Evolutionary conservation across 371 early-diverging fungal genomes (phyloP).

Genomic region (Mucor racemosus): DNA sequence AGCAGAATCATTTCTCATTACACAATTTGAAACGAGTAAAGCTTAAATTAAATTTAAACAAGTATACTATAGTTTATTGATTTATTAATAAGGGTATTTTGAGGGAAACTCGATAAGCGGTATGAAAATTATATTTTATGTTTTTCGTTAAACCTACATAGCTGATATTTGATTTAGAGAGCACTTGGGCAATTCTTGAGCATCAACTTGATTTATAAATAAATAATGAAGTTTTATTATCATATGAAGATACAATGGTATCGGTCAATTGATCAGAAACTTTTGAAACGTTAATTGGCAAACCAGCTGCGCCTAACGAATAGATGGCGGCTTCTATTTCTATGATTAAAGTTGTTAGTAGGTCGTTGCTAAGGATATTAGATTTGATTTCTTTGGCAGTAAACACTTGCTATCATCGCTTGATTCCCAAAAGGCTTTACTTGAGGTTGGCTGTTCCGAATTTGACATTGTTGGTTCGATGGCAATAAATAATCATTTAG

Average conservation of each 20-base stretch:
- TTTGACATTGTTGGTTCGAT: conserved; percentile 4
- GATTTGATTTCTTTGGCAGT: conserved; percentile 9
- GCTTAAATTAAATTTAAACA: conserved; percentile 18
- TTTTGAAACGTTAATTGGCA: conserved; percentile 14
- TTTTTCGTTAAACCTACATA: conserved; percentile 18
- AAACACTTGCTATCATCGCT: conserved; percentile 11
- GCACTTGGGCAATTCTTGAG: conserved; percentile 4
- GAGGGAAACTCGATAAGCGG: conserved; percentile 23
- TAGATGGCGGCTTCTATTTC: conserved; percentile 13
- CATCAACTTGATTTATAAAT: conserved; percentile 14
- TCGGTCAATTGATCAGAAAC: conserved; percentile 18
- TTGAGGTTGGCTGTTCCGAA: conserved; percentile 3
- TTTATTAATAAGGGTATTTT: conserved; percentile 20
- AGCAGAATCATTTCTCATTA: conserved; percentile 16
- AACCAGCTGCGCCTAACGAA: conserved; percentile 12
- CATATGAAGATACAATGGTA: conserved; percentile 14
- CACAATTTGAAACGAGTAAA: conserved; percentile 21
- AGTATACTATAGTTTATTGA: conserved; percentile 15
- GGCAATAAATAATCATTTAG: conserved; percentile 8
- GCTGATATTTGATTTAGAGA: conserved; percentile 9
- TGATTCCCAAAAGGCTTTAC: conserved; percentile 13
- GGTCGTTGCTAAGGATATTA: conserved; percentile 13
- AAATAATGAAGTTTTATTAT: conserved; percentile 8
- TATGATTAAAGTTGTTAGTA: conserved; percentile 9
- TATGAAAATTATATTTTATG: conserved; percentile 23